Evolutionary conservation across 768 basidiomycete genomes (phyloP).

Genomic region (Wakefieldia striispora): DNA sequence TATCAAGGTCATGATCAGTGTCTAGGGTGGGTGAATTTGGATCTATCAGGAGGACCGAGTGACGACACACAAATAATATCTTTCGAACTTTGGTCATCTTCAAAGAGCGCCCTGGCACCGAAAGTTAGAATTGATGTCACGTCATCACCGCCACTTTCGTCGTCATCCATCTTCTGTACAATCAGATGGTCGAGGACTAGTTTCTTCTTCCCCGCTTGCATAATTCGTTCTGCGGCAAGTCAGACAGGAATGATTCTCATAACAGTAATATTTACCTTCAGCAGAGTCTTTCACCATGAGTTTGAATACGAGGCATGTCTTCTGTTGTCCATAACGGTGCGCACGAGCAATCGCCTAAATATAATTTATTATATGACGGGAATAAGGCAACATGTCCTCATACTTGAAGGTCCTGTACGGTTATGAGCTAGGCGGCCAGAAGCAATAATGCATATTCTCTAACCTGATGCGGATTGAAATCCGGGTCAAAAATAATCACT

Average conservation of each 20-base stretch:
- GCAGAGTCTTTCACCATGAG: constrained; percentile 94
- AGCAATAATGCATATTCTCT: constrained; percentile 15
- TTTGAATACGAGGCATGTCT: constrained; percentile 93
- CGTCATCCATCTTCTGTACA: constrained; percentile 93
- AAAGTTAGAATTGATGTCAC: constrained; percentile 88
- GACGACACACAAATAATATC: constrained; percentile 66
- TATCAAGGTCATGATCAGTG: constrained; percentile 78
- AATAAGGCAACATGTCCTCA: constrained; percentile 20
- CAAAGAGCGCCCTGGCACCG: constrained; percentile 85
- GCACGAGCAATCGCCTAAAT: constrained; percentile 88
- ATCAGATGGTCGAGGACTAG: constrained; percentile 92
- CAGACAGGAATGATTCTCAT: neutral
- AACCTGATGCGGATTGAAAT: constrained; percentile 97
- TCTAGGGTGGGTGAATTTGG: constrained; percentile 40
- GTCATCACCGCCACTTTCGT: constrained; percentile 71
- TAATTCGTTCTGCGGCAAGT: constrained; percentile 71
- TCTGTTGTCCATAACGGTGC: constrained; percentile 93
- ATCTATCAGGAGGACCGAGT: neutral
- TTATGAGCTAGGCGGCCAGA: constrained; percentile 10
- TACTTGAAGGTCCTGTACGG: constrained; percentile 78
- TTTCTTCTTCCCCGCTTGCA: constrained; percentile 94
- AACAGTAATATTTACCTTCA: constrained; percentile 54
- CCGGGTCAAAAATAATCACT: constrained; percentile 90
- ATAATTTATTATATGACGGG: constrained; percentile 5
- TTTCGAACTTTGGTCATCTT: constrained; percentile 50